Conservation (phyloP, 2,329 filamentous ascomycete genomes). For the Colletotrichum sp. region DNA sequence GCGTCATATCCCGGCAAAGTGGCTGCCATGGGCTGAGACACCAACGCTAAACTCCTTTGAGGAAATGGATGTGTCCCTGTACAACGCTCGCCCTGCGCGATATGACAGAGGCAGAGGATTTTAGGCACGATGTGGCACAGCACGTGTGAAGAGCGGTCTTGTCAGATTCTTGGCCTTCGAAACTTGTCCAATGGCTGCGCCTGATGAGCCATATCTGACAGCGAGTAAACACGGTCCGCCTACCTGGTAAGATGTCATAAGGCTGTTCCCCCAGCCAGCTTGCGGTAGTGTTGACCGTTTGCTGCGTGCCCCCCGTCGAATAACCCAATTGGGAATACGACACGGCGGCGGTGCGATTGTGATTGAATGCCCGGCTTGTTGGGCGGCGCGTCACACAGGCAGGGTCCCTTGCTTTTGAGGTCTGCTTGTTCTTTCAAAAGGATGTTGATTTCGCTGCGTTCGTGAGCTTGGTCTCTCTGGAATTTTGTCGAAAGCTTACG, state of each 20-base stretch:
- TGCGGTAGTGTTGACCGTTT: not conserved
- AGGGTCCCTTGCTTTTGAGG: not conserved
- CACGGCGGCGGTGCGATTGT: not conserved
- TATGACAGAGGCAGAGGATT: not conserved
- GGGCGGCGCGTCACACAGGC: not conserved
- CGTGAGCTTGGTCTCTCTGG: not conserved
- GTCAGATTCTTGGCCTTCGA: not conserved
- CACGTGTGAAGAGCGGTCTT: not conserved
- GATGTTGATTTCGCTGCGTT: not conserved
- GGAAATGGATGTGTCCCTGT: not conserved
- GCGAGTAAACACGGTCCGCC: not conserved
- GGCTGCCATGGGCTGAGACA: not conserved
- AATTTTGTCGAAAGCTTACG: rapidly evolving
- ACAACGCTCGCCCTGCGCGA: not conserved
- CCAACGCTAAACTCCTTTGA: not conserved
- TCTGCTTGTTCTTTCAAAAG: not conserved
- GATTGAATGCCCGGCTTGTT: not conserved
- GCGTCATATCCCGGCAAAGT: not conserved
- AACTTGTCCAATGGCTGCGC: not conserved
- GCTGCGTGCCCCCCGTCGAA: not conserved
- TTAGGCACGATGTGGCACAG: not conserved
- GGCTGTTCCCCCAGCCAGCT: not conserved
- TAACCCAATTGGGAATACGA: not conserved
- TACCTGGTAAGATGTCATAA: not conserved
- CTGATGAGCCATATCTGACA: not conserved